Evolutionary conservation across 495 filamentous ascomycete species (phyloP), one percentile per base, ranked within the genome.

Genomic region (Ramalina peruviana): DNA sequence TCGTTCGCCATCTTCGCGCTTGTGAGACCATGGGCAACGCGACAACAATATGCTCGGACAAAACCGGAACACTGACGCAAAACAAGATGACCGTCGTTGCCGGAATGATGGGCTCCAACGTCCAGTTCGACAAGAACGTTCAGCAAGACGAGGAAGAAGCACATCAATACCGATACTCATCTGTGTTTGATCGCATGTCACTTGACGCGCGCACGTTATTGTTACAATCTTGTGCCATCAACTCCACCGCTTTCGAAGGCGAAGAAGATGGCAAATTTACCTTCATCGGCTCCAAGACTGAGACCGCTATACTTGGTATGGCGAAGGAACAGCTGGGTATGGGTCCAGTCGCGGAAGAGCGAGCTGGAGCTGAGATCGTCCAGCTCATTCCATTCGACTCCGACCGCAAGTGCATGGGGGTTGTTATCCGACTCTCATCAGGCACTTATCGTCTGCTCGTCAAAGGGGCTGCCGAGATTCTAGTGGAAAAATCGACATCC

Each of bases 21-120:
- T 84, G 80, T 59, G 80, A 84, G 53, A 83, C 80, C 21, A 84
- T 84, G 80, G 80, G 80, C 26, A 83, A 83, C 56, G 80, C 79
- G 3, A 84, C 80, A 0, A 78, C 78, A 0, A 73, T 84, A 23
- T 84, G 80, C 59, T 82, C 79, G 0, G 80, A 84, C 58, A 84
- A 84, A 56, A 84, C 80, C 9, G 80, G 80, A 23, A 84, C 80
- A 17, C 57, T 84, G n/a, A 83, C 80, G 3, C 76, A 82, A 58
- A 84, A 84, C 56, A 78, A 76, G 55, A 84, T 84, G 80, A 81
- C 78, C 3, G 78, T 84, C 17, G 78, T 83, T 20, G 72, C 79
- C 23, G 80, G 80, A 17, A 73, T 75, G 1, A 62, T 77, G 48
- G 77, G 76, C 10, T 72, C 74, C n/a, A 59, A 65, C 36, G 59